Conservation (phyloP, 2,329 filamentous ascomycete genomes). For the Trichoderma cornu-damae region DNA sequence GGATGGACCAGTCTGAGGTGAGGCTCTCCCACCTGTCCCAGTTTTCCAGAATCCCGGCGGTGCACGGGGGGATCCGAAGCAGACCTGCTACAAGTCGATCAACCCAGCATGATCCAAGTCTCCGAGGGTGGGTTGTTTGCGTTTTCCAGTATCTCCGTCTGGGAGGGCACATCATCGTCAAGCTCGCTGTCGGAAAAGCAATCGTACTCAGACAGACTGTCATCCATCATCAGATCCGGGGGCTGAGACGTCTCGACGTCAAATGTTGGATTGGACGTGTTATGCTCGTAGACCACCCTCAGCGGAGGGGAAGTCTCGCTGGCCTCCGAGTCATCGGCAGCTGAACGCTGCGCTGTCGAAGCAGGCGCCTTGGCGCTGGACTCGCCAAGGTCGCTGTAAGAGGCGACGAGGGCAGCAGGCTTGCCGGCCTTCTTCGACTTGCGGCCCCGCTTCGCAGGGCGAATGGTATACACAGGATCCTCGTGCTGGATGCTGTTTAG, state of each 20-base stretch:
- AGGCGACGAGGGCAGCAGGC: conserved; percentile 37
- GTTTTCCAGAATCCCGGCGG: conserved; percentile 27
- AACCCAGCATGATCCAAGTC: conserved; percentile 41
- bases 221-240: conserved; percentile 33
- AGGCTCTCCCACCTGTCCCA: conserved; percentile 28
- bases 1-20: conserved; percentile 39
- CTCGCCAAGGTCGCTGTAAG: conserved; percentile 39
- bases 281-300: conserved; percentile 39
- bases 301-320: conserved; percentile 30
- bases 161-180: conserved; percentile 29
- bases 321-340: conserved; percentile 19
- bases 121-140: conserved; percentile 29
- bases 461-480: conserved; percentile 37
- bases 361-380: conserved; percentile 33
- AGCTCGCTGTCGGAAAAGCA: conserved; percentile 35
- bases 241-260: conserved; percentile 35
- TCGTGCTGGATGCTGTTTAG: conserved; percentile 38
- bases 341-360: conserved; percentile 29
- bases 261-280: conserved; percentile 30
- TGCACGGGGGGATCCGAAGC: conserved; percentile 29
- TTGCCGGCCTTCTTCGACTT: conserved; percentile 26
- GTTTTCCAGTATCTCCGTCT: conserved; percentile 31
- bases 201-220: conserved; percentile 34
- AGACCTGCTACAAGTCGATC: conserved; percentile 44
- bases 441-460: conserved; percentile 32